Percentiles rank a stretch among this genome's conserved stretches.
Evolutionary conservation across 2,329 filamentous ascomycete genomes (phyloP).

Genomic region (Curvularia verruculosa): DNA sequence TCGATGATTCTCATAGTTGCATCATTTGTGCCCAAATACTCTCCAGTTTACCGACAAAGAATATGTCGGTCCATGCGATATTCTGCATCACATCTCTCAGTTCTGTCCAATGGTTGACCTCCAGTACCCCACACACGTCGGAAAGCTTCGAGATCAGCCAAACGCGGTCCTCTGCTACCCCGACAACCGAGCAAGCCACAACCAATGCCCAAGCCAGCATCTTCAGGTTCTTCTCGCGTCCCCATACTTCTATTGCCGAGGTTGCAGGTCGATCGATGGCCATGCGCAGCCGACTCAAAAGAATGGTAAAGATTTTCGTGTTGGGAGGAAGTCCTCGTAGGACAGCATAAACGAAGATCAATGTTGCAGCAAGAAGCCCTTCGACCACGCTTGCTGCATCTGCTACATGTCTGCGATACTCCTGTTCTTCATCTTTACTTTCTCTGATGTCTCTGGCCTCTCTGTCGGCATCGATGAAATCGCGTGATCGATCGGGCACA

Average conservation of each 20-base stretch:
- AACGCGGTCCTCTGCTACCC: constrained; percentile 2
- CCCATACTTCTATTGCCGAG: constrained; percentile 13
- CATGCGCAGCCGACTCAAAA: constrained; percentile 3
- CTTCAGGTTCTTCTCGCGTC: constrained; percentile 22
- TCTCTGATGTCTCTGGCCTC: not conserved
- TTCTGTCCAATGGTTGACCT: constrained; percentile 2
- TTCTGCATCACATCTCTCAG: constrained; percentile 20
- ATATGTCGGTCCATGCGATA: constrained; percentile 34
- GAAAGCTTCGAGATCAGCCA: constrained; percentile 29
- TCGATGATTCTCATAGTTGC: not conserved
- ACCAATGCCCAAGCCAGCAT: constrained; percentile 33
- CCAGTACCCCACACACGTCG: constrained; percentile 15
- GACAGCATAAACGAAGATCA: constrained; percentile 33
- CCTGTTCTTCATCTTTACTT: constrained; percentile 1
- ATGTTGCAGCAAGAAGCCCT: constrained; percentile 18
- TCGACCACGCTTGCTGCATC: constrained; percentile 31
- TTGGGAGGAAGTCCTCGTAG: constrained; percentile 29
- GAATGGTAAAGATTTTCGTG: constrained; percentile 25
- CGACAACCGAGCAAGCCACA: constrained; percentile 26
- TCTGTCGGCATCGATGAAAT: constrained; percentile 23
- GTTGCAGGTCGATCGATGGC: constrained; percentile 2
- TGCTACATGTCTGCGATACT: constrained; percentile 9
- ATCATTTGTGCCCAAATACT: constrained; percentile 11
- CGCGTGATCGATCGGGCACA: constrained; percentile 26
- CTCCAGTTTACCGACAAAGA: constrained; percentile 20